Evolutionary conservation across 352 stramenopile genomes (phyloP).

Genomic region (Globisporangium spiculum): DNA sequence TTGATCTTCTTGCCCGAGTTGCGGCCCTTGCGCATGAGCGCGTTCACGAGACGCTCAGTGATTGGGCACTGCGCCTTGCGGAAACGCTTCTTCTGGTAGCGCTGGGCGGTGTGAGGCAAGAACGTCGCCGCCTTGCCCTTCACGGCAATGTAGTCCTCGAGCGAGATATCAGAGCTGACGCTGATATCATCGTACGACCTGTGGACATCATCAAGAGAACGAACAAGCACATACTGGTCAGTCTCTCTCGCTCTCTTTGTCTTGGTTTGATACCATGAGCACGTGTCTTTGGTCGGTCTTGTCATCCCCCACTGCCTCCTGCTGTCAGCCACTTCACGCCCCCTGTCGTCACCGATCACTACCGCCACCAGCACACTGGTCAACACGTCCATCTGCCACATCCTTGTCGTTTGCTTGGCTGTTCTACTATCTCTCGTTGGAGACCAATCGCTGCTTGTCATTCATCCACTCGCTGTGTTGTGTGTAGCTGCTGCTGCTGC

Average conservation of each 20-base stretch:
- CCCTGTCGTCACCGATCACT: not conserved
- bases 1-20: conserved; percentile 99
- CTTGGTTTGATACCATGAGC: not conserved
- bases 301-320: not conserved
- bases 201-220: not conserved
- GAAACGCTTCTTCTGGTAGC: conserved; percentile 99
- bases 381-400: not conserved
- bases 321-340: not conserved
- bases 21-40: conserved; percentile 98
- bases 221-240: conserved; percentile 23
- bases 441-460: not conserved
- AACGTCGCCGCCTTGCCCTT: conserved; percentile 98
- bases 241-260: conserved; percentile 7
- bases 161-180: conserved; percentile 96
- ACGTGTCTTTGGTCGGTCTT: not conserved
- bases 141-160: conserved; percentile 99
- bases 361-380: not conserved
- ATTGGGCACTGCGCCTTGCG: conserved; percentile 99
- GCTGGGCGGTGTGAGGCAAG: conserved; percentile 98
- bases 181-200: conserved; percentile 99
- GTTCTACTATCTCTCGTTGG: not conserved
- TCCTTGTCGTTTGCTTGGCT: not conserved
- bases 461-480: not conserved
- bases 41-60: conserved; percentile 96
- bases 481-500: too few species aligned